Percentiles rank a stretch among this genome's conserved stretches.
These are phyloP conservation scores for Oehlia diaphana DNA, from an alignment of 192 early-diverging fungal genomes.

Conservation along the genomic window DNA sequence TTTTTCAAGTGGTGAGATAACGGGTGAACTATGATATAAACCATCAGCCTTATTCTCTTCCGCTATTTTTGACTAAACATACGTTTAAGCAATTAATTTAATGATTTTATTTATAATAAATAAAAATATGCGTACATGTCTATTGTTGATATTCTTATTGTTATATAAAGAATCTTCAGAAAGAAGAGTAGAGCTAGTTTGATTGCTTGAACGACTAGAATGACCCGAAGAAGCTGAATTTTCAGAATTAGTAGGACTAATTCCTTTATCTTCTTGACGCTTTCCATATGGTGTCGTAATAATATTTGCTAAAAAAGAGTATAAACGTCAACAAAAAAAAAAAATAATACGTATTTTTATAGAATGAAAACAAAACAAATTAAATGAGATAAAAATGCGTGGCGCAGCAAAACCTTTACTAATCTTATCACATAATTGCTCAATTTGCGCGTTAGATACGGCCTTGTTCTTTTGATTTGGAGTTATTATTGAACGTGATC, in stretches of 20 bases:
- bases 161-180: conserved; percentile 13
- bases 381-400: too few species aligned
- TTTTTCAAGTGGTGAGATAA: not conserved
- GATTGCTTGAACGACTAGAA: conserved; percentile 9
- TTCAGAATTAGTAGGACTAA: conserved; percentile 19
- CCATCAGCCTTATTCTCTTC: not conserved
- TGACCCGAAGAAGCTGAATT: conserved; percentile 11
- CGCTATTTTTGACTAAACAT: not conserved
- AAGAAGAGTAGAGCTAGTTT: conserved; percentile 1
- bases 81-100: not conserved
- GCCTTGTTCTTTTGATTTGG: too few species aligned
- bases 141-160: not conserved
- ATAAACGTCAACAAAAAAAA: not conserved
- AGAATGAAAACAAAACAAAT: not conserved
- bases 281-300: not conserved
- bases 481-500: too few species aligned
- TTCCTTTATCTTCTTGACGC: not conserved
- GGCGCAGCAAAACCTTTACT: not conserved
- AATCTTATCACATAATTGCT: too few species aligned
- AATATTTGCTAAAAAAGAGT: not conserved
- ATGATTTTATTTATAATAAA: too few species aligned
- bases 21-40: not conserved
- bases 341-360: not conserved
- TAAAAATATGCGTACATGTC: not conserved
- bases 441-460: too few species aligned